A percentile compares a stretch with the other conserved stretches of the same genome.
phyloP scores from a whole-genome alignment of 2,329 filamentous ascomycete species.

The Penicillium sp. region DNA sequence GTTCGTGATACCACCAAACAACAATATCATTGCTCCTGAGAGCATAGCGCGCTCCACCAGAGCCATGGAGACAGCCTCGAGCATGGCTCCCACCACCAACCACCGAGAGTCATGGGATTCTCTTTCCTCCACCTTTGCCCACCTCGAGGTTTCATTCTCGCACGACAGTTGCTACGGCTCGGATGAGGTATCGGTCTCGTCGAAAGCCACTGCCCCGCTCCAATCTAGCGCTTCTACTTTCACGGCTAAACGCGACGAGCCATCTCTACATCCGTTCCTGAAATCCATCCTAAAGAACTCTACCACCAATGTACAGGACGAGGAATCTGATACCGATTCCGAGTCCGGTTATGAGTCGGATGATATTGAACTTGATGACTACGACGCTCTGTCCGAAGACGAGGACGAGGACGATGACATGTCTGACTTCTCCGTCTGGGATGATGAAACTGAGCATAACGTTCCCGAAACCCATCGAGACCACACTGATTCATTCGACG shows the following conservation, averaged over 20 bases:
- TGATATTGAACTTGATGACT: slow-evolving; percentile 32
- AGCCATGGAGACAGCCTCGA: slow-evolving; percentile 8
- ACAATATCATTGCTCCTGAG: background rate
- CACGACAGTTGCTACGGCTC: slow-evolving; percentile 43
- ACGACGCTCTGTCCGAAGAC: slow-evolving; percentile 23
- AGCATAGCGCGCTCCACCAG: background rate
- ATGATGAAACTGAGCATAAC: slow-evolving; percentile 29
- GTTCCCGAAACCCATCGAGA: slow-evolving; percentile 32
- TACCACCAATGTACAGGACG: slow-evolving; percentile 26
- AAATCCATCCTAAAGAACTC: slow-evolving; percentile 39
- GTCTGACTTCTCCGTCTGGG: slow-evolving; percentile 33
- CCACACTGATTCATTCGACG: slow-evolving; percentile 34
- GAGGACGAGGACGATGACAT: slow-evolving; percentile 31
- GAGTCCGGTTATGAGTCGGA: slow-evolving; percentile 43
- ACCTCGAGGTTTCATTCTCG: slow-evolving; percentile 38
- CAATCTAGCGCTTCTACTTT: slow-evolving; percentile 23
- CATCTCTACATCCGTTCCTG: slow-evolving; percentile 26
- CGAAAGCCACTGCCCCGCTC: slow-evolving; percentile 26
- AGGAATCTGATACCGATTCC: slow-evolving; percentile 22
- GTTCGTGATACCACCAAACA: background rate
- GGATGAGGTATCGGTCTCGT: slow-evolving; percentile 37
- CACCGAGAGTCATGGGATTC: slow-evolving; percentile 39
- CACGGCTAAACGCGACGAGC: slow-evolving; percentile 18
- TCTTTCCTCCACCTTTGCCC: slow-evolving; percentile 37
- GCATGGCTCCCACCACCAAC: slow-evolving; percentile 28